These are phyloP conservation scores for Biscogniauxia marginata DNA, from an alignment of 2,329 filamentous ascomycete genomes.

Conservation along the genomic window DNA sequence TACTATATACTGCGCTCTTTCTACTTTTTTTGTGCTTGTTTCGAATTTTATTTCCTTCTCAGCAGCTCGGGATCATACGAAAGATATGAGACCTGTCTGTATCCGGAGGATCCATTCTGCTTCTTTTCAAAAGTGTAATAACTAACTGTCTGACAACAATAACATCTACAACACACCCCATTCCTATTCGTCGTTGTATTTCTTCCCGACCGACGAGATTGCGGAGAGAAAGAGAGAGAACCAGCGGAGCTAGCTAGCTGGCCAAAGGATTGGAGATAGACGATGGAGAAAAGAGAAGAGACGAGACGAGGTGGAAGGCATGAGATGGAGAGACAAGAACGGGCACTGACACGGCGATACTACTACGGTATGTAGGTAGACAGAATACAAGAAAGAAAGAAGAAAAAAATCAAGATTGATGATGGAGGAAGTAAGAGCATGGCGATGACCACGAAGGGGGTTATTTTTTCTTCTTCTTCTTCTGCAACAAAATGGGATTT, in stretches of 20 bases:
- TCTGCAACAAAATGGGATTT: no score
- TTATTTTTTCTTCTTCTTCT: no score
- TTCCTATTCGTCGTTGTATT: background rate
- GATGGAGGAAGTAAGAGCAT: constrained; percentile 4
- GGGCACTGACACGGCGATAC: no score
- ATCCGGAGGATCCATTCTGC: background rate
- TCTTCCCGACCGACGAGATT: background rate
- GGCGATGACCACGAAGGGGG: no score
- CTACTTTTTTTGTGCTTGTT: background rate
- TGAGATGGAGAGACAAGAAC: background rate
- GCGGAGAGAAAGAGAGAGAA: background rate
- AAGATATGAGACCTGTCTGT: background rate
- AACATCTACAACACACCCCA: background rate
- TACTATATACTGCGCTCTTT: background rate
- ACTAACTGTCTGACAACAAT: background rate
- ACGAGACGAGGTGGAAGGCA: background rate
- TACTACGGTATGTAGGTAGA: constrained; percentile 7
- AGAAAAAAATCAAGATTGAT: constrained; percentile 19
- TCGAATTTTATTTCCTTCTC: background rate
- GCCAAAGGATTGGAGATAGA: background rate
- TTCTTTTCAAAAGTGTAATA: background rate
- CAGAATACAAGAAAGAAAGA: no score
- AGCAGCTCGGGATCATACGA: background rate
- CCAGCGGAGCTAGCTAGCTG: background rate
- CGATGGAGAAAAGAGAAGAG: background rate